Percentiles rank a stretch among this genome's conserved stretches.
Evolutionary conservation across 2,329 filamentous ascomycete genomes (phyloP).

Genomic region (Ambrosiella xylebori): DNA sequence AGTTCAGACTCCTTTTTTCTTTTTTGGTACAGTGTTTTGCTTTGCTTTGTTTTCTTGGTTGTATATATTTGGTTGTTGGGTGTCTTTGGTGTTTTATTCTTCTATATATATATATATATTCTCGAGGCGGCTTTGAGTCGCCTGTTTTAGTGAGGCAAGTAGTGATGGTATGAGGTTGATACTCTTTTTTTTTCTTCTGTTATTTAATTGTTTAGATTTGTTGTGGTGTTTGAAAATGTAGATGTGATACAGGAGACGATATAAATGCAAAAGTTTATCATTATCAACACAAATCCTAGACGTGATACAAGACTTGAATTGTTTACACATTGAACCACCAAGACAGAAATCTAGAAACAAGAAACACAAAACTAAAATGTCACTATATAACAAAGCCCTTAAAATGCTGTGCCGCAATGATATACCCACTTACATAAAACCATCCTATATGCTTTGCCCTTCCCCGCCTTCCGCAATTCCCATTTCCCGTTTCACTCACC

Average conservation of each 20-base stretch:
- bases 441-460: not conserved
- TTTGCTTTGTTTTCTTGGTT: not conserved
- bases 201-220: not conserved
- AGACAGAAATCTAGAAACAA: not conserved
- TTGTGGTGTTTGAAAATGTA: not conserved
- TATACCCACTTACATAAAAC: not conserved
- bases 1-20: too few species aligned
- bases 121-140: not conserved
- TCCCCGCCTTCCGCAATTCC: not conserved
- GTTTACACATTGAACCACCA: too few species aligned
- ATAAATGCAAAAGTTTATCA: too few species aligned
- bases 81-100: not conserved
- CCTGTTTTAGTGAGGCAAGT: too few species aligned
- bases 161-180: not conserved
- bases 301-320: too few species aligned
- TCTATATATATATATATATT: constrained; percentile 1
- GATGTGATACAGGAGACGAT: too few species aligned
- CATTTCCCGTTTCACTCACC: constrained; percentile 30
- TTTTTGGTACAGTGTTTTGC: not conserved
- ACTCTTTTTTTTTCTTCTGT: not conserved
- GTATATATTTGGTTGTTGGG: not conserved
- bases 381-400: not conserved
- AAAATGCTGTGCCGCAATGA: not conserved
- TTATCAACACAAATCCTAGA: too few species aligned
- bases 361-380: not conserved